These are phyloP conservation scores for Podospora sp. DNA, from an alignment of 495 filamentous ascomycete species.

Conservation along the genomic window DNA sequence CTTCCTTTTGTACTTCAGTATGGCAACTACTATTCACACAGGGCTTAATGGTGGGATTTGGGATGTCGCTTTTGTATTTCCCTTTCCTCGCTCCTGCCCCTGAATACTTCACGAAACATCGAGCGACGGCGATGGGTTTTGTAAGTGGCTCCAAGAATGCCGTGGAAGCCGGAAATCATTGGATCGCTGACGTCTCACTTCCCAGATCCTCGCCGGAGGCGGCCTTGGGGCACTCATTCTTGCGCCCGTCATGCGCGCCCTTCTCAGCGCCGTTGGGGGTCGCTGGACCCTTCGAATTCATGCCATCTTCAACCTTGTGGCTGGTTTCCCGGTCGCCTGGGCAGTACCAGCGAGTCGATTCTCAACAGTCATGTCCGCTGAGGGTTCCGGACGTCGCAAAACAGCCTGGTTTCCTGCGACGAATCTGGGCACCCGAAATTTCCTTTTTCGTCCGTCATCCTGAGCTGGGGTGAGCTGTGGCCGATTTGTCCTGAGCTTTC, in stretches of 20 bases:
- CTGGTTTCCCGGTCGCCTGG: constrained; percentile 51
- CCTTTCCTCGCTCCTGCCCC: constrained; percentile 49
- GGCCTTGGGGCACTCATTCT: constrained; percentile 51
- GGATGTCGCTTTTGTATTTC: constrained; percentile 54
- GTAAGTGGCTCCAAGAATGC: constrained; percentile 6
- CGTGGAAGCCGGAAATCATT: neutral
- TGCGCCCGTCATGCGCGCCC: constrained; percentile 50
- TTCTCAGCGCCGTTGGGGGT: constrained; percentile 54
- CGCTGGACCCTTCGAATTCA: constrained; percentile 56
- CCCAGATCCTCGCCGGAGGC: constrained; percentile 45
- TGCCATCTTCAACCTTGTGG: constrained; percentile 47
- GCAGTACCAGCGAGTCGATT: constrained; percentile 47
- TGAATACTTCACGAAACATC: constrained; percentile 53
- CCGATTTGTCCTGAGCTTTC: no score
- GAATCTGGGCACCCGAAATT: no score
- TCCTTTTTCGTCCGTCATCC: no score
- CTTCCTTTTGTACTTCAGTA: constrained; percentile 39
- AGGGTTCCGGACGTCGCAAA: constrained; percentile 28
- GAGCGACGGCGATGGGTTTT: constrained; percentile 54
- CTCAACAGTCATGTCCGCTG: constrained; percentile 15
- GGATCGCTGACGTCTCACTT: neutral
- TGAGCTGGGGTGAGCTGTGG: no score
- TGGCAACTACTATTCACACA: constrained; percentile 55
- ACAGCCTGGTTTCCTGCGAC: no score
- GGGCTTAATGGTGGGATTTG: constrained; percentile 51